These are phyloP conservation scores for Dendrobium huoshanense DNA, from an alignment of 106 monocot species.

Conservation along the genomic window DNA sequence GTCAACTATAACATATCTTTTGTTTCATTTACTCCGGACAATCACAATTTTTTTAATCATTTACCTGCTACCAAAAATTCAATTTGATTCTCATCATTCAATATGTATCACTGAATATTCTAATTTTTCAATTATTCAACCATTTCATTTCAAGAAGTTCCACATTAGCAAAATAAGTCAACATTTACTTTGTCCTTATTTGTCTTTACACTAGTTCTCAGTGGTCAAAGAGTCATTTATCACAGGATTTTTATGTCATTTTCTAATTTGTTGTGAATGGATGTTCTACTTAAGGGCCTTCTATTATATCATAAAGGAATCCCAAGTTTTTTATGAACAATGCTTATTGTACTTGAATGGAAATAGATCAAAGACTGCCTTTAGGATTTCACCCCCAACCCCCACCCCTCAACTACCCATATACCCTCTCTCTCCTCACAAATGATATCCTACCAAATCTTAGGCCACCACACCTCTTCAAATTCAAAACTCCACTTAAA, in stretches of 20 bases:
- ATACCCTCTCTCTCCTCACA: too few species aligned
- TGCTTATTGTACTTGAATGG: neutral
- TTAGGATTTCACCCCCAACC: neutral
- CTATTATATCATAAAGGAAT: neutral
- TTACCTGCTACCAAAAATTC: neutral
- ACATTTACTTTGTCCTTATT: neutral
- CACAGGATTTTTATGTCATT: neutral
- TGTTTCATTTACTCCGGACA: neutral
- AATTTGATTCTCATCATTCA: neutral
- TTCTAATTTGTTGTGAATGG: neutral
- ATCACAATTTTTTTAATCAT: neutral
- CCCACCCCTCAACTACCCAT: too few species aligned
- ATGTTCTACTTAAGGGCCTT: too few species aligned
- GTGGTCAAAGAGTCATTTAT: neutral
- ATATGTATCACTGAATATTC: neutral
- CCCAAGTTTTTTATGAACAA: neutral
- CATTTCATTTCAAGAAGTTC: neutral
- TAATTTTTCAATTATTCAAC: neutral
- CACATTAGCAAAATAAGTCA: neutral
- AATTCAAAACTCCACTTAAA: too few species aligned
- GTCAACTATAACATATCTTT: neutral
- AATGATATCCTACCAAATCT: neutral
- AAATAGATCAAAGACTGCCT: neutral
- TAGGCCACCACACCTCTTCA: neutral
- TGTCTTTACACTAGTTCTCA: neutral